These are phyloP conservation scores for Daldinia sp. DNA, from an alignment of 2,329 filamentous ascomycete genomes.

Conservation along the genomic window DNA sequence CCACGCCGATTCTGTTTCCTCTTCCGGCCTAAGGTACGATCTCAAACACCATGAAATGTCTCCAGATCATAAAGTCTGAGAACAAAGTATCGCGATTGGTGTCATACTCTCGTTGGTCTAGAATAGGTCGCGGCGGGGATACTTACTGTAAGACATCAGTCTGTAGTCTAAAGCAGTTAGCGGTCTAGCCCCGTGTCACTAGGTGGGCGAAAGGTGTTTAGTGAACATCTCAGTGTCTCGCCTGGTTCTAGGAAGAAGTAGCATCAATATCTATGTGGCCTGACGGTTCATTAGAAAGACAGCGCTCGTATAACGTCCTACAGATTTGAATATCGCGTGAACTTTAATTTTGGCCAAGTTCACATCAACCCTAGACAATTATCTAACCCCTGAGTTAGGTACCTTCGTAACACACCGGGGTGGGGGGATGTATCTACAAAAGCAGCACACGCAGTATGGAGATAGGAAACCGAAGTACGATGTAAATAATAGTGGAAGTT, in stretches of 20 bases:
- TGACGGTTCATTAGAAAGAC: not conserved
- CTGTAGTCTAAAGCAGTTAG: not conserved
- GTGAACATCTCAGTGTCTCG: not conserved
- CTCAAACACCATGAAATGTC: not conserved
- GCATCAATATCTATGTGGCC: not conserved
- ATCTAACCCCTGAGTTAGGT: not conserved
- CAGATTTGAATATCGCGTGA: not conserved
- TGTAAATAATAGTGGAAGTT: not conserved
- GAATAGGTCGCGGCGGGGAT: not conserved
- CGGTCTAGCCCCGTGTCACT: not conserved
- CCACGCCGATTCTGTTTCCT: not conserved
- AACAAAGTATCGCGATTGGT: not conserved
- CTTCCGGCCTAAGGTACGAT: not conserved
- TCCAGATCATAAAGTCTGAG: not conserved
- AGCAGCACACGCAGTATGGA: not conserved
- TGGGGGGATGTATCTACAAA: not conserved
- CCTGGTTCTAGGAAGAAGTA: not conserved
- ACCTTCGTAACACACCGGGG: too few relatives aligned
- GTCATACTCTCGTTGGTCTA: not conserved
- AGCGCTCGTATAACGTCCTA: not conserved
- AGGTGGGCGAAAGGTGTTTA: not conserved
- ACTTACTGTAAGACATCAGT: constrained; percentile 1
- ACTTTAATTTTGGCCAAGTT: not conserved
- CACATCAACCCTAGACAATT: not conserved
- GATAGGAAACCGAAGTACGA: not conserved